phyloP scores from a whole-genome alignment of 768 basidiomycete species.

The Trametes gibbosa region DNA sequence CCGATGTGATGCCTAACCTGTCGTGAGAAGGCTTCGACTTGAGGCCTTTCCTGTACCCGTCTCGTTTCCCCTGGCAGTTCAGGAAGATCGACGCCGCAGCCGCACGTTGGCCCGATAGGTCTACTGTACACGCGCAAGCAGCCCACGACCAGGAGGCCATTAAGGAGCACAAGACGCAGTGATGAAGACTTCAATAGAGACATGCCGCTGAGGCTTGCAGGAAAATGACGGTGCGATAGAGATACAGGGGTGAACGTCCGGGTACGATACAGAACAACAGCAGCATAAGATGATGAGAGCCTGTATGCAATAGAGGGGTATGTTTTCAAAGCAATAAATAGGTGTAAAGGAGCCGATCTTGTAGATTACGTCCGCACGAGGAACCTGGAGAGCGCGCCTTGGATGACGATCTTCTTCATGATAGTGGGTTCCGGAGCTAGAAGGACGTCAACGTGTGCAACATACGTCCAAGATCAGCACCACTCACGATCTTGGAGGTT shows the following conservation, averaged over 20 bases:
- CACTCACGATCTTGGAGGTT: constrained; percentile 75
- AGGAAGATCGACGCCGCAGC: constrained; percentile 90
- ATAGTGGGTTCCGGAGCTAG: constrained; percentile 80
- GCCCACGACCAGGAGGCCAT: constrained; percentile 21
- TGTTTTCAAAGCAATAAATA: constrained; percentile 3
- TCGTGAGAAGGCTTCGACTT: constrained; percentile 77
- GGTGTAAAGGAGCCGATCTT: neutral
- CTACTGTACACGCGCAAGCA: constrained; percentile 30
- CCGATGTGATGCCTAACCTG: constrained; percentile 8
- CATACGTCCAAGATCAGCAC: too few species aligned
- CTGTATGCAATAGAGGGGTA: constrained; percentile 10
- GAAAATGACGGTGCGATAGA: neutral
- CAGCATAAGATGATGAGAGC: constrained; percentile 2
- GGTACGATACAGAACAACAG: constrained; percentile 4
- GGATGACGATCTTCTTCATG: constrained; percentile 86
- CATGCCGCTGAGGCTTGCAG: neutral
- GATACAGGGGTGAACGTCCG: constrained; percentile 1
- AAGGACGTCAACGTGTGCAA: neutral
- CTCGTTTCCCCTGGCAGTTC: constrained; percentile 96
- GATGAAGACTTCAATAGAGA: neutral
- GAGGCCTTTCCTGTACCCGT: constrained; percentile 94
- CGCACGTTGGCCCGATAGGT: constrained; percentile 69
- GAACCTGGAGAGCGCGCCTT: constrained; percentile 73
- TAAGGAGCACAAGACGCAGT: neutral
- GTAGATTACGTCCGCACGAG: constrained; percentile 32